phyloP scores from a whole-genome alignment of 257 asterid species.

The Apocynum venetum region DNA sequence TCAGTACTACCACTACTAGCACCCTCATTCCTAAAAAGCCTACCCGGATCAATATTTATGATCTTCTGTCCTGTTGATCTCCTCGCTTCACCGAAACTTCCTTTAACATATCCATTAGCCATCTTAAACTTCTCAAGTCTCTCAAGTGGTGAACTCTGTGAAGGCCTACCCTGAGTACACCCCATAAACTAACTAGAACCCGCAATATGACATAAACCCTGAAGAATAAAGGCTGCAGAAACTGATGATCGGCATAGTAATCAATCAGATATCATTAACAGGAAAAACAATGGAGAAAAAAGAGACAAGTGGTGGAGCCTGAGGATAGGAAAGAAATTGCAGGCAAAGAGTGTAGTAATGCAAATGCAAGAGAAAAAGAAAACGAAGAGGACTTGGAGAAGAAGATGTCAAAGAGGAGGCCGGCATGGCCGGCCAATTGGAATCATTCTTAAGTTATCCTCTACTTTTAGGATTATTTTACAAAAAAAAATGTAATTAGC shows the following conservation, averaged over 20 bases:
- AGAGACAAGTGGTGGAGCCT: constrained; percentile 33
- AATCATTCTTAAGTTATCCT: constrained; percentile 8
- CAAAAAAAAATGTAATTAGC: neutral
- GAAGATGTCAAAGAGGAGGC: constrained; percentile 20
- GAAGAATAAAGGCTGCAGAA: neutral
- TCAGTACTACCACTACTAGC: constrained; percentile 16
- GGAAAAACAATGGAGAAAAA: constrained; percentile 14
- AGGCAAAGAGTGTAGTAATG: constrained; percentile 13
- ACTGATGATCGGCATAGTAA: constrained; percentile 11
- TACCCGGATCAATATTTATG: constrained; percentile 16
- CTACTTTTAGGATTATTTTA: neutral
- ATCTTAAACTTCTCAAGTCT: constrained; percentile 48
- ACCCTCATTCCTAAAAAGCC: constrained; percentile 21
- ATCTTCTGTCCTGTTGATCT: constrained; percentile 40
- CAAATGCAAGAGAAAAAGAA: neutral
- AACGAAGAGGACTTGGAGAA: neutral
- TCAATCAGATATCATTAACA: constrained; percentile 27
- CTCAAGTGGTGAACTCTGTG: constrained; percentile 36
- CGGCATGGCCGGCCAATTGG: constrained; percentile 31
- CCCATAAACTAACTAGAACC: constrained; percentile 39
- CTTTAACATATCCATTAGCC: constrained; percentile 45
- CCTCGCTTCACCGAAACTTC: constrained; percentile 32
- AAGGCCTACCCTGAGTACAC: constrained; percentile 42
- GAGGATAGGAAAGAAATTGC: neutral
- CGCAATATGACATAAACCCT: neutral